phyloP scores from a whole-genome alignment of 371 early-diverging fungal species.

The Cokeromyces recurvatus region DNA sequence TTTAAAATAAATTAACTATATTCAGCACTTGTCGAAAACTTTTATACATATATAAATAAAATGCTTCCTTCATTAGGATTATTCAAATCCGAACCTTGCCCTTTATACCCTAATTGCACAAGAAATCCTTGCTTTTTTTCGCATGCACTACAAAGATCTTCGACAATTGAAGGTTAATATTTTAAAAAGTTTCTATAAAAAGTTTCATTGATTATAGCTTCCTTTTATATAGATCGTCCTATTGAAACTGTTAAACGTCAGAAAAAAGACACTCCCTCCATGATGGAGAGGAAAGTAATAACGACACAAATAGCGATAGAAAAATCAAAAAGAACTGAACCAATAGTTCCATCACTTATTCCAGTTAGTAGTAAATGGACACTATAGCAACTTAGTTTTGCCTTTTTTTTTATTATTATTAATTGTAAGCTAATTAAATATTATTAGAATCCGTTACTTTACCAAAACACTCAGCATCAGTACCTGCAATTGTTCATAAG shows the following conservation, averaged over 20 bases:
- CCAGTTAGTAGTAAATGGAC: background rate
- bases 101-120: constrained; percentile 26
- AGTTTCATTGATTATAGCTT: background rate
- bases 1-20: no score
- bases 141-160: constrained; percentile 5
- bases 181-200: background rate
- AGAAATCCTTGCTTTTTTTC: constrained; percentile 30
- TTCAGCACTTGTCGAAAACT: no score
- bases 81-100: constrained; percentile 31
- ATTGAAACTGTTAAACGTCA: constrained; percentile 5
- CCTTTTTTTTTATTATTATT: no score
- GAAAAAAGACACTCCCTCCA: no score
- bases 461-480: no score
- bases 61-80: constrained; percentile 38
- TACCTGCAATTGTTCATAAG: no score
- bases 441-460: no score
- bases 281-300: no score
- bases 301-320: background rate
- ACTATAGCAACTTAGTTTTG: no score
- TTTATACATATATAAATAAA: no score
- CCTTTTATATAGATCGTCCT: constrained; percentile 4
- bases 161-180: no score
- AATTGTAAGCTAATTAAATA: no score
- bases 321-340: background rate
- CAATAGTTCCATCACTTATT: background rate